phyloP scores from a whole-genome alignment of 768 basidiomycete genomes.

The Serendipita vermifera region DNA sequence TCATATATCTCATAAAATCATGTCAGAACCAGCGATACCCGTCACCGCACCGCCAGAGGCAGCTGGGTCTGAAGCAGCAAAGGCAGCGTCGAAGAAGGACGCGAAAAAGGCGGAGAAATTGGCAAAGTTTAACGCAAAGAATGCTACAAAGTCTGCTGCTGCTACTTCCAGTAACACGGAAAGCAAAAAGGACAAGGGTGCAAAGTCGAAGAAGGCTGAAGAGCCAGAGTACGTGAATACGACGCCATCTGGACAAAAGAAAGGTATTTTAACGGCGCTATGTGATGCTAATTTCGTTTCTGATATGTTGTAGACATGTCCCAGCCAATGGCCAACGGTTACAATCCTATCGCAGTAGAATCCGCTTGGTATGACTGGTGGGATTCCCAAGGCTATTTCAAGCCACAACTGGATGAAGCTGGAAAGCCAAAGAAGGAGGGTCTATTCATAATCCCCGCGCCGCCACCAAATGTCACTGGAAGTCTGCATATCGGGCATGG shows the following conservation, averaged over 20 bases:
- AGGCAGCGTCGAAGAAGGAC: slow-evolving; percentile 5
- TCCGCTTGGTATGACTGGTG: slow-evolving; percentile 99
- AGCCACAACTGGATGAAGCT: slow-evolving; percentile 46
- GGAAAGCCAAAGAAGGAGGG: slow-evolving; percentile 51
- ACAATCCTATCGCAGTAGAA: slow-evolving; percentile 91
- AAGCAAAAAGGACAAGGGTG: slow-evolving; percentile 47
- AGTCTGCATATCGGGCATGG: slow-evolving; percentile 92
- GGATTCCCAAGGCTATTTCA: slow-evolving; percentile 81
- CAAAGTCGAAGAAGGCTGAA: slow-evolving; percentile 60
- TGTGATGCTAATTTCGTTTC: neutral
- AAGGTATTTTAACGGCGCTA: slow-evolving; percentile 42
- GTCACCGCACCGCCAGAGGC: too few species aligned
- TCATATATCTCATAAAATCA: too few species aligned
- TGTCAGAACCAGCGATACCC: too few species aligned
- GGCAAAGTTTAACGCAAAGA: slow-evolving; percentile 50
- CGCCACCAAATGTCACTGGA: slow-evolving; percentile 96
- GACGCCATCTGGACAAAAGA: slow-evolving; percentile 86
- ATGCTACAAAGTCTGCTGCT: slow-evolving; percentile 36
- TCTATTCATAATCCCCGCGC: slow-evolving; percentile 72
- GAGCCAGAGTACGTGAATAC: slow-evolving; percentile 73
- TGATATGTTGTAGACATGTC: slow-evolving; percentile 50
- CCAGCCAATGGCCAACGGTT: slow-evolving; percentile 78
- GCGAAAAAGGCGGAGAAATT: slow-evolving; percentile 51
- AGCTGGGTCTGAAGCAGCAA: too few species aligned
- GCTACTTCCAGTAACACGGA: slow-evolving; percentile 40